phyloP scores from a whole-genome alignment of 352 stramenopile species.

The Phytophthora uliginosa region DNA sequence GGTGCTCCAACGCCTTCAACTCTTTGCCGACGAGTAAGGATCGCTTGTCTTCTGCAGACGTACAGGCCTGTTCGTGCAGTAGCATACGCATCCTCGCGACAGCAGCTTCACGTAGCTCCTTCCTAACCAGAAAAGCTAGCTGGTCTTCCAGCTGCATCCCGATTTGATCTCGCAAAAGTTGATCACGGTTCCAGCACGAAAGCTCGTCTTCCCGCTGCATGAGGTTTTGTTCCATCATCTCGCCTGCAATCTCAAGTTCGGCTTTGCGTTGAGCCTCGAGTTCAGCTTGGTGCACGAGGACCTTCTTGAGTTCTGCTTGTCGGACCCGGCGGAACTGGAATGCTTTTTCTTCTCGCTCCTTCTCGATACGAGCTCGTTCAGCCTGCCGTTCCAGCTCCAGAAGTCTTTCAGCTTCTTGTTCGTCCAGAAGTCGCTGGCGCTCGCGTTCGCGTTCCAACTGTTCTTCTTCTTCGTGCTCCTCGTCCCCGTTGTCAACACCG shows the following conservation, averaged over 20 bases:
- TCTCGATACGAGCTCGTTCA: conserved; percentile 62
- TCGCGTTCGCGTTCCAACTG: conserved; percentile 63
- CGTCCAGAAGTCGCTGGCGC: conserved; percentile 66
- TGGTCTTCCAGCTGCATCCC: conserved; percentile 65
- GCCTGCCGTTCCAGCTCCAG: conserved; percentile 63
- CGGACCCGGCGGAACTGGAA: conserved; percentile 58
- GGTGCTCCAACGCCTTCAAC: conserved; percentile 34
- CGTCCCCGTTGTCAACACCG: conserved; percentile 77
- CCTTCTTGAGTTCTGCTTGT: conserved; percentile 67
- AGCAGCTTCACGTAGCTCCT: conserved; percentile 35
- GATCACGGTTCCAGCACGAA: conserved; percentile 39
- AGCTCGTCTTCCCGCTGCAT: conserved; percentile 55
- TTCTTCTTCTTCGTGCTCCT: conserved; percentile 81
- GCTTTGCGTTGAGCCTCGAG: conserved; percentile 54
- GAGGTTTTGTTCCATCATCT: conserved; percentile 24
- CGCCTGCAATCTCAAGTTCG: conserved; percentile 41
- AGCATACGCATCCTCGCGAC: conserved; percentile 45
- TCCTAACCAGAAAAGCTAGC: conserved; percentile 30
- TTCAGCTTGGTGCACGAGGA: conserved; percentile 64
- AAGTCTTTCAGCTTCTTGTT: conserved; percentile 68
- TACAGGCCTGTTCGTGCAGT: conserved; percentile 53
- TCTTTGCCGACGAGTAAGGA: conserved; percentile 45
- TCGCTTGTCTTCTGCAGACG: conserved; percentile 61
- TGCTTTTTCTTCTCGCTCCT: conserved; percentile 71
- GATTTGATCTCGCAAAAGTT: conserved; percentile 41